Evolutionary conservation across 2,329 filamentous ascomycete genomes (phyloP).

Genomic region (Knufia petricola): DNA sequence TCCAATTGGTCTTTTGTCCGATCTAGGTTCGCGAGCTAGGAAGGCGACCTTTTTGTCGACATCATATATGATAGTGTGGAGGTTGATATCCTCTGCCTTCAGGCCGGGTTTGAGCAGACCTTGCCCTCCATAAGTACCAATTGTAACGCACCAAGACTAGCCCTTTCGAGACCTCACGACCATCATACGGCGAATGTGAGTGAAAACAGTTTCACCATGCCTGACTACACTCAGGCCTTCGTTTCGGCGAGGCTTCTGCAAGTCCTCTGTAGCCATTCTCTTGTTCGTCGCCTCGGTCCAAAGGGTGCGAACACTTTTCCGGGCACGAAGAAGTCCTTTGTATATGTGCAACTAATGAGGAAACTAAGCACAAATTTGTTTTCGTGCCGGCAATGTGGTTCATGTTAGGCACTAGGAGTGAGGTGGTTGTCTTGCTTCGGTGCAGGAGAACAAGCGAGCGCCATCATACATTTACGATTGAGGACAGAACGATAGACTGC

Average conservation of each 20-base stretch:
- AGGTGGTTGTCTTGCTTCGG: too few species aligned
- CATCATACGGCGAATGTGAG: constrained; percentile 23
- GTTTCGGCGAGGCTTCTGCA: not conserved
- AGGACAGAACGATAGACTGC: too few species aligned
- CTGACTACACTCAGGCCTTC: not conserved
- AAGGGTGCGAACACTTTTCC: constrained; percentile 25
- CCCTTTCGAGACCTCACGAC: constrained; percentile 24
- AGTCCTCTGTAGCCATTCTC: constrained; percentile 13
- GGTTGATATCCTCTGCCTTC: constrained; percentile 19
- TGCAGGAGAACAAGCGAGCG: too few species aligned
- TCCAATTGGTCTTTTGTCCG: constrained; percentile 31
- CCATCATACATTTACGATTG: too few species aligned
- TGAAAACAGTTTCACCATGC: not conserved
- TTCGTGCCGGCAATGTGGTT: too few species aligned
- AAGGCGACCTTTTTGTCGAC: constrained; percentile 11
- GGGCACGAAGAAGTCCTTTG: constrained; percentile 3
- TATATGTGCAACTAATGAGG: too few species aligned
- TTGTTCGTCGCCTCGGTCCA: constrained; percentile 26
- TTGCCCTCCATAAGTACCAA: constrained; percentile 32
- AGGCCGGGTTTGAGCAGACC: constrained; percentile 32
- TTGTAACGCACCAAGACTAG: constrained; percentile 29
- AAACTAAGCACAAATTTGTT: too few species aligned
- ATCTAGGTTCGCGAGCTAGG: constrained; percentile 23
- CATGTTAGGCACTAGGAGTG: too few species aligned
- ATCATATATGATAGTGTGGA: constrained; percentile 34